Evolutionary conservation across 257 asterid species (phyloP).

Genomic region (Leonotis leonurus): DNA sequence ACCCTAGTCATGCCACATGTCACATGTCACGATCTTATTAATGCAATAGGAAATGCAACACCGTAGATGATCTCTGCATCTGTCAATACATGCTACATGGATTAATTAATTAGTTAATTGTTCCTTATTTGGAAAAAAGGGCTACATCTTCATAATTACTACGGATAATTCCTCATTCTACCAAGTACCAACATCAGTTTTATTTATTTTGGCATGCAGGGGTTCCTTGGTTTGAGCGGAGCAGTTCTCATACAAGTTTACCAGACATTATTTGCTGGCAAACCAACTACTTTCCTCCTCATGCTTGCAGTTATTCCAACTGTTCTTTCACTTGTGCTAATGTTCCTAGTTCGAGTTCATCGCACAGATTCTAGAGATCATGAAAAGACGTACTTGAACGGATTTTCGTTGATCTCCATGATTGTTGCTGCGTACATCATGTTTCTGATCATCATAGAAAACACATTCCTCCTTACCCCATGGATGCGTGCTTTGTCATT

Average conservation of each 20-base stretch:
- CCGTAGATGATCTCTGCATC: no score
- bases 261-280: conserved; percentile 53
- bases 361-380: conserved; percentile 19
- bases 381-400: conserved; percentile 47
- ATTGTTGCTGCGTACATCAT: conserved; percentile 55
- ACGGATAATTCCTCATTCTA: not conserved
- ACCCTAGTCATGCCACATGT: no score
- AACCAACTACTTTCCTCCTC: conserved; percentile 64
- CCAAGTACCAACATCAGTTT: not conserved
- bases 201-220: conserved; percentile 44
- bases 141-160: not conserved
- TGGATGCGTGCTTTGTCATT: conserved; percentile 40
- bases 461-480: conserved; percentile 31
- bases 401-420: conserved; percentile 57
- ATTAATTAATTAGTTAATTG: no score
- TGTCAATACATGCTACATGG: no score
- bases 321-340: conserved; percentile 46
- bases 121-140: not conserved
- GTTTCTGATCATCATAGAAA: conserved; percentile 50
- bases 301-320: conserved; percentile 74
- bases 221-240: conserved; percentile 93
- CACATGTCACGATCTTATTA: no score
- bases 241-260: conserved; percentile 77
- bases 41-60: no score
- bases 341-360: conserved; percentile 60